A percentile compares a stretch with the other conserved stretches of the same genome.
These are phyloP conservation scores for Plenodomus biglobosus DNA, from an alignment of 2,329 filamentous ascomycete species.

Conservation along the genomic window DNA sequence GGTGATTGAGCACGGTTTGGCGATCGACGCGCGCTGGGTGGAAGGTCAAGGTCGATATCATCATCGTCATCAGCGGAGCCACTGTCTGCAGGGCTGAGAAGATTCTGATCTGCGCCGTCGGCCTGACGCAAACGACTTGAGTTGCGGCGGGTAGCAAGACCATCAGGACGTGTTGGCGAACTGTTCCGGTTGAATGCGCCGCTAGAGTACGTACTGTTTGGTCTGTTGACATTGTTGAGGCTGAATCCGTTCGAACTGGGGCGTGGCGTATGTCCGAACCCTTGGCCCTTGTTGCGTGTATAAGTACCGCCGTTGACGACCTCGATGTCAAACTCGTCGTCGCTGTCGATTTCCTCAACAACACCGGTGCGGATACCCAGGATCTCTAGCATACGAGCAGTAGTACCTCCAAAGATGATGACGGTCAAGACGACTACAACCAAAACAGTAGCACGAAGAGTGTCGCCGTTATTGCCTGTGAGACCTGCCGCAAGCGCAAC, in stretches of 20 bases:
- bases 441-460: conserved; percentile 89
- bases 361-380: conserved; percentile 94
- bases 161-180: conserved; percentile 44
- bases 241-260: conserved; percentile 56
- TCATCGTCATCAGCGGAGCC: conserved; percentile 56
- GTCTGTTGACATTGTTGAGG: conserved; percentile 52
- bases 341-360: conserved; percentile 93
- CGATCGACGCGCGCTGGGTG: conserved; percentile 56
- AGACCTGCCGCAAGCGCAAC: conserved; percentile 91
- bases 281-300: conserved; percentile 75
- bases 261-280: conserved; percentile 75
- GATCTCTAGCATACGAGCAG: conserved; percentile 96
- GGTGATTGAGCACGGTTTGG: conserved; percentile 44
- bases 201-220: conserved; percentile 61
- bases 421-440: conserved; percentile 97
- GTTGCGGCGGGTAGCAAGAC: conserved; percentile 54
- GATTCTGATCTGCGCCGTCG: conserved; percentile 56
- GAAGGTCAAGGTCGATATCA: conserved; percentile 60
- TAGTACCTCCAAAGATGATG: conserved; percentile 98
- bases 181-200: conserved; percentile 58
- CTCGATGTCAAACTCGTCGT: conserved; percentile 98
- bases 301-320: conserved; percentile 67
- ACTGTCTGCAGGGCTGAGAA: conserved; percentile 54
- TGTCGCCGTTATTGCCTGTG: conserved; percentile 76
- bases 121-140: conserved; percentile 53